Conservation (phyloP, 2,329 filamentous ascomycete species). For the Fusarium multiceps region DNA sequence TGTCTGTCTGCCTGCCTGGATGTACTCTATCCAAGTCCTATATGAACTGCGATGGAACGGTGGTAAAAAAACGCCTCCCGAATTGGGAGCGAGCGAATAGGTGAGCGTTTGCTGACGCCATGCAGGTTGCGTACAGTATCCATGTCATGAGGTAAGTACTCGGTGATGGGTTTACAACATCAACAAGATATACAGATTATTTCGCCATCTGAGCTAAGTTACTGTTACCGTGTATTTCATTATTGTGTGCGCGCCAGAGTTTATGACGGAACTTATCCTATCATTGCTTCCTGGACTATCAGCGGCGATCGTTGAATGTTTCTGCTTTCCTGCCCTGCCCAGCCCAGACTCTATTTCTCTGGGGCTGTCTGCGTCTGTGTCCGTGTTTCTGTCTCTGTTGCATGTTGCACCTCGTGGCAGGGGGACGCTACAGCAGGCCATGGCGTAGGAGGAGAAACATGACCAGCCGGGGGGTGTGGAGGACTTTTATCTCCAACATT, state of each 20-base stretch:
- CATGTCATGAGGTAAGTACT: neutral
- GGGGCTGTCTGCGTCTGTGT: neutral
- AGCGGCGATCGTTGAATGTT: slow-evolving; percentile 28
- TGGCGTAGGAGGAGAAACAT: slow-evolving; percentile 33
- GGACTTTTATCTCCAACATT: neutral
- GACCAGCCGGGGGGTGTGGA: slow-evolving; percentile 3
- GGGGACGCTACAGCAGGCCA: slow-evolving; percentile 21
- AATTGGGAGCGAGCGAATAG: slow-evolving; percentile 40
- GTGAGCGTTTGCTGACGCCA: slow-evolving; percentile 38
- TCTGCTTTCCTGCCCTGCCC: neutral
- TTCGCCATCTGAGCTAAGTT: slow-evolving; percentile 31
- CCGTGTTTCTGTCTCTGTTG: neutral
- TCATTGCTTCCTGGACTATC: slow-evolving; percentile 7
- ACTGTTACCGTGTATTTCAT: neutral
- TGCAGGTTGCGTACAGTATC: slow-evolving; percentile 18
- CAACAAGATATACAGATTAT: slow-evolving; percentile 16
- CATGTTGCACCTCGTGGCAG: slow-evolving; percentile 32
- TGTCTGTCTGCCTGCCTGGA: neutral
- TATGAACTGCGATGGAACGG: neutral
- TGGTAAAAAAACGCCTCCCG: slow-evolving; percentile 5
- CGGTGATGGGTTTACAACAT: slow-evolving; percentile 1
- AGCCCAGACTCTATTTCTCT: neutral
- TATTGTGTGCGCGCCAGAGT: neutral
- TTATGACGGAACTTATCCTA: slow-evolving; percentile 21
- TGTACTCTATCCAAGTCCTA: neutral